A percentile compares a stretch with the other conserved stretches of the same genome.
These are phyloP conservation scores for Bombardia bombarda DNA, from an alignment of 495 filamentous ascomycete species.

Conservation along the genomic window DNA sequence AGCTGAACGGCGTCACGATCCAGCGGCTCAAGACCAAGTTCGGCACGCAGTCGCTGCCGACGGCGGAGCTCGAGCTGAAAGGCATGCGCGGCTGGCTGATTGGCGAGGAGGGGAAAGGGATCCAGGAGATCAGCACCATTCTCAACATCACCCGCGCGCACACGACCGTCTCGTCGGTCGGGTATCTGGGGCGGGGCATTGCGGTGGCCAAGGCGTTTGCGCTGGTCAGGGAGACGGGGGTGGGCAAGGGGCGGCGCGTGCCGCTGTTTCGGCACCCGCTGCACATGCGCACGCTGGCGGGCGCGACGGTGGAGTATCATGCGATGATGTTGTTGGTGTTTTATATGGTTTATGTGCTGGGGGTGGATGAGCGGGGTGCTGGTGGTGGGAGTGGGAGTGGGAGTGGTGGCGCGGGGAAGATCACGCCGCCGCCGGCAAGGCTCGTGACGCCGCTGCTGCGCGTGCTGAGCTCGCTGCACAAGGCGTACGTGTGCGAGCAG, in stretches of 20 bases:
- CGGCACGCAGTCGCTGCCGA: slow-evolving; percentile 60
- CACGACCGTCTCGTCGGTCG: slow-evolving; percentile 49
- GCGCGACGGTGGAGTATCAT: slow-evolving; percentile 37
- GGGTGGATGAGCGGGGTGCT: slow-evolving; percentile 22
- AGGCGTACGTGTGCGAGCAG: slow-evolving; percentile 51
- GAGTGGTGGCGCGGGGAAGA: not conserved
- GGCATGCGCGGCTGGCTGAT: slow-evolving; percentile 57
- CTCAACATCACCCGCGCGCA: slow-evolving; percentile 64
- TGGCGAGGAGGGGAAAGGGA: slow-evolving; percentile 54
- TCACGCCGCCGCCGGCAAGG: not conserved
- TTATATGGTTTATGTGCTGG: slow-evolving; percentile 48
- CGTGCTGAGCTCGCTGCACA: slow-evolving; percentile 56
- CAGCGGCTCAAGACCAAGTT: slow-evolving; percentile 63
- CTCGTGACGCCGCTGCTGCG: slow-evolving; percentile 43
- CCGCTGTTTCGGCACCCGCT: slow-evolving; percentile 47
- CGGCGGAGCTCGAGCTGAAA: slow-evolving; percentile 58
- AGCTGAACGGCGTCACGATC: slow-evolving; percentile 60
- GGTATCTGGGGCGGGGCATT: slow-evolving; percentile 52
- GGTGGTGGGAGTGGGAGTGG: too few relatives aligned
- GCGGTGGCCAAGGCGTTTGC: slow-evolving; percentile 53
- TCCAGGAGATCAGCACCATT: slow-evolving; percentile 56
- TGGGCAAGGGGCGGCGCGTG: slow-evolving; percentile 29
- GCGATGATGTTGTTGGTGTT: slow-evolving; percentile 52
- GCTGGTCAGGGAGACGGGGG: slow-evolving; percentile 24
- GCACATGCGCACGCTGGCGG: slow-evolving; percentile 55